These are phyloP conservation scores for Phytophthora brassicae DNA, from an alignment of 352 stramenopile genomes.

Conservation along the genomic window DNA sequence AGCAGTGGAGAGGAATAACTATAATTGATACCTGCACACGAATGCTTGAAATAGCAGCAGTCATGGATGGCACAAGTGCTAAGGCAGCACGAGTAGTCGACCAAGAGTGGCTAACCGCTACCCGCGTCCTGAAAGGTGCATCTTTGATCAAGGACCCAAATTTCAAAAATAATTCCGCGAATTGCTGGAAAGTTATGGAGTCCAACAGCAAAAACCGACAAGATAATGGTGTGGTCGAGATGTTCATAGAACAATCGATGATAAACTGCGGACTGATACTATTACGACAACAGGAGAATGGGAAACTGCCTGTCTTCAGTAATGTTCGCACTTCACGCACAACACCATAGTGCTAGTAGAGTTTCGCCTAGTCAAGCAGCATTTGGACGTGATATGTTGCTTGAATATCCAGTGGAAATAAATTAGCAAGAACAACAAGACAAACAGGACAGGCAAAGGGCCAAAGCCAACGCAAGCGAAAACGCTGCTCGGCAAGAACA, in stretches of 20 bases:
- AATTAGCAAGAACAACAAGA: neutral
- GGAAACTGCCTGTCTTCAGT: neutral
- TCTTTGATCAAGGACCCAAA: neutral
- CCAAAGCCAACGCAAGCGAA: neutral
- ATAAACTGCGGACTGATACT: neutral
- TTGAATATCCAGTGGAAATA: neutral
- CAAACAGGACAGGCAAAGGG: neutral
- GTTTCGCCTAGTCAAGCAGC: neutral
- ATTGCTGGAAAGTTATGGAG: neutral
- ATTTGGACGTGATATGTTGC: constrained; percentile 1
- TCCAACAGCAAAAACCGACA: neutral
- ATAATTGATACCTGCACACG: neutral
- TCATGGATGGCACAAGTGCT: neutral
- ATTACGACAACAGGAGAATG: neutral
- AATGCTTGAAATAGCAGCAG: neutral
- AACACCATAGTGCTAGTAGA: neutral
- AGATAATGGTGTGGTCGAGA: neutral
- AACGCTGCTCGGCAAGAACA: neutral
- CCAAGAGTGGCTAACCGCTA: neutral
- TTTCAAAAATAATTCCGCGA: neutral
- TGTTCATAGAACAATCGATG: neutral
- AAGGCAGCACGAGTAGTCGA: neutral
- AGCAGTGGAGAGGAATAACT: neutral
- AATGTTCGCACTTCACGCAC: neutral
- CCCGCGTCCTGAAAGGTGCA: neutral